Percentiles rank a stretch among this genome's conserved stretches.
Conservation (phyloP, 306 rosid species). For the Inga laurina region DNA sequence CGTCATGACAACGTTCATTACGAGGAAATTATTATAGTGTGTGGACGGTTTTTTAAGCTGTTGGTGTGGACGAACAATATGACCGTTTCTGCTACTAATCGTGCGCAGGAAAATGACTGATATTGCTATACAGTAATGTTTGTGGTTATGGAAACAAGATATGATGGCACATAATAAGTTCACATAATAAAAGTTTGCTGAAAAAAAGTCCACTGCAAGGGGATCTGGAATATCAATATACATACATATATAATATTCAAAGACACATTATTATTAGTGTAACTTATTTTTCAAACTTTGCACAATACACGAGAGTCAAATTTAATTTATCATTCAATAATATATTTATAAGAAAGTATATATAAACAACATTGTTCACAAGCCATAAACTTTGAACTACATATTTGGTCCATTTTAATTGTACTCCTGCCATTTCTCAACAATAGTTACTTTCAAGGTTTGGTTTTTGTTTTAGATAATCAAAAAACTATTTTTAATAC, state of each 20-base stretch:
- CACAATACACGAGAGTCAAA: neutral
- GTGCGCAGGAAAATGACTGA: neutral
- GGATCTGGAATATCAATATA: neutral
- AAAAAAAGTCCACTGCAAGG: neutral
- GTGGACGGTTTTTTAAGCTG: conserved; percentile 9
- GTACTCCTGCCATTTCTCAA: too few species aligned
- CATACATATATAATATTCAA: neutral
- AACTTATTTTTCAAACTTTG: neutral
- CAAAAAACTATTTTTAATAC: too few species aligned
- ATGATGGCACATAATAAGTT: neutral
- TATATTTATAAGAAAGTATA: too few species aligned
- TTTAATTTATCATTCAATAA: neutral
- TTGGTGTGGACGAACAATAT: neutral
- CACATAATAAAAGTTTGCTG: neutral
- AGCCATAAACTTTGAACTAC: too few species aligned
- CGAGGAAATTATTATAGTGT: conserved; percentile 17
- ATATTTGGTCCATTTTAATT: too few species aligned
- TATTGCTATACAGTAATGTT: neutral
- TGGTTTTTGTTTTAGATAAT: too few species aligned
- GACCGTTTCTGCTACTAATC: neutral
- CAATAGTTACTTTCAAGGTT: too few species aligned
- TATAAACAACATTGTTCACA: neutral
- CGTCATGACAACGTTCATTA: conserved; percentile 70
- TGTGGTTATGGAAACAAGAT: neutral
- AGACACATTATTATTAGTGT: neutral